Percentiles rank a stretch among this genome's conserved stretches.
These are phyloP conservation scores for Skeletonema costatum DNA, from an alignment of 108 stramenopile species.

Conservation along the genomic window DNA sequence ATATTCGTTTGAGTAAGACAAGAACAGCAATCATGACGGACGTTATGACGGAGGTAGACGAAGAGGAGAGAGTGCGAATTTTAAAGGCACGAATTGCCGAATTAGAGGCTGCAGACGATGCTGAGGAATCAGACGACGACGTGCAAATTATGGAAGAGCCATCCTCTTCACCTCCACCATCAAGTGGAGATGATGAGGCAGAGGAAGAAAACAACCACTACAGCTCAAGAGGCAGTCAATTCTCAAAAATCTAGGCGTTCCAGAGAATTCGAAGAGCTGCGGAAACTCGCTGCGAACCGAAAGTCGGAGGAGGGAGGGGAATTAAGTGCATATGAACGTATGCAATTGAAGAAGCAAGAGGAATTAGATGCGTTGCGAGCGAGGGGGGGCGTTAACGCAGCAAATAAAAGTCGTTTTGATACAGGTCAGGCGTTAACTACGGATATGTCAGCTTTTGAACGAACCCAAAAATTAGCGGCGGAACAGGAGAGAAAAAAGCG, in stretches of 20 bases:
- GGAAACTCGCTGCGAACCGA: conserved; percentile 13
- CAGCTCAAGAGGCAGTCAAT: not conserved
- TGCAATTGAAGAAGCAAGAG: not conserved
- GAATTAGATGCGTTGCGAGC: not conserved
- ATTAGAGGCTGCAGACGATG: not conserved
- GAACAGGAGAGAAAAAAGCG: conserved; percentile 29
- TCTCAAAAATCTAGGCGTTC: not conserved
- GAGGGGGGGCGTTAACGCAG: conserved; percentile 1
- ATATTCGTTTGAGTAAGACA: not conserved
- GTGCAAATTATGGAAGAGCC: not conserved
- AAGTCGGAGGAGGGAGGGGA: not conserved
- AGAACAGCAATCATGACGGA: not conserved
- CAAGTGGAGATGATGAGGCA: not conserved
- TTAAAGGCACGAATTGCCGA: not conserved
- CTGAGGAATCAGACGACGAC: not conserved
- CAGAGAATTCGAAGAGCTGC: conserved; percentile 40
- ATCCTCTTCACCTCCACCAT: not conserved
- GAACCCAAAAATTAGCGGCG: conserved; percentile 1
- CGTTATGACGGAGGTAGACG: not conserved
- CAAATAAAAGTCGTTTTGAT: conserved; percentile 10
- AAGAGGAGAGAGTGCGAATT: not conserved
- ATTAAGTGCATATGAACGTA: not conserved
- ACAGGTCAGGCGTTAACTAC: conserved; percentile 27
- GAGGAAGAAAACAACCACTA: not conserved
- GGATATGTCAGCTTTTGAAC: conserved; percentile 21